Base-by-base conservation (phyloP, 768 basidiomycete species). In the Mycena maculata region DNA sequence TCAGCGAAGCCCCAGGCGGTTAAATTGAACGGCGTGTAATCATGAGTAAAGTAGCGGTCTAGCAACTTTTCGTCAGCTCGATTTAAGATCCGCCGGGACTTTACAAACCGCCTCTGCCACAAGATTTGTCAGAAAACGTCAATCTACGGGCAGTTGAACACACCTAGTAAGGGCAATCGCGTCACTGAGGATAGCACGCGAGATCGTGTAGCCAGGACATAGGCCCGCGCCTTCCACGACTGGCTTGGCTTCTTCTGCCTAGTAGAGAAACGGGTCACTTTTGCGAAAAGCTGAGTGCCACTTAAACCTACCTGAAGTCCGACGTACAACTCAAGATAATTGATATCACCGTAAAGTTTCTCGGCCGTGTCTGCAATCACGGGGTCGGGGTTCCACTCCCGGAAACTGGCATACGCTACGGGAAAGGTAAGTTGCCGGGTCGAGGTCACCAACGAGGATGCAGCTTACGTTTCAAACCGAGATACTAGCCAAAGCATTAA, bases 1-100 rank as follows among this genome's bases (percentile, higher is more conserved):
- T 95, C 93, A 23, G 88, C 86, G 72, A 92, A 93, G 39, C 93
- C 93, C 93, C 93, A 95, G 4, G 91, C 80, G 3, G 93, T 95
- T 74, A 93, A 74, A 75, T 94, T 94, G 80, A 81, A 86, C 1
- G 93, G 90, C 0, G 94, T 95, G 75, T 87, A 91, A 73, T 95
- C 94, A 28, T 91, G 83, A 1, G 92, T 95, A 79, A 87, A 93
- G 83, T 88, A 91, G 58, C 93, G 85, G 73, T 95, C 94, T 36
- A 13, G 33, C 8, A 36, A 36, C 13, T 13, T n/a, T n/a, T n/a
- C 13, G 33, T 36, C 8, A 36, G 33, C 6, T 36, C 33, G 33
- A 36, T 13, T 7, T 36, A 36, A 6, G 33, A 36, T 6, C 33
- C 6, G 8, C 33, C 13, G 13, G 33, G 8, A 36, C 33, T 36